Conservation (phyloP, 345 rosid species). For the Hibiscus mutabilis region DNA sequence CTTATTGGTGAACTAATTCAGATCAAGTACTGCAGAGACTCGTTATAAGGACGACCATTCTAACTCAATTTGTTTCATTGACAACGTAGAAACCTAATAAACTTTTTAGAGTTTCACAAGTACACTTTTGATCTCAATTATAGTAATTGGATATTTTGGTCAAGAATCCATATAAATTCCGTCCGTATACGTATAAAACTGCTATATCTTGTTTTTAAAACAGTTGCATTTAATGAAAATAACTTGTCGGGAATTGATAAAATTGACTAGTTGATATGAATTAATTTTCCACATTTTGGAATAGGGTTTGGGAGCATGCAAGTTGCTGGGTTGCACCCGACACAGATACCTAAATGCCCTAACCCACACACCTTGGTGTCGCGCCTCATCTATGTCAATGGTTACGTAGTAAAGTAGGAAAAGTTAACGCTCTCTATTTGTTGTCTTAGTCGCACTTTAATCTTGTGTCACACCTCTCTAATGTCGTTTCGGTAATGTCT, state of each 20-base stretch:
- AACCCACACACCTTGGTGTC: slow-evolving; percentile 2
- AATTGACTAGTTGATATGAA: background rate
- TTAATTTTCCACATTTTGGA: background rate
- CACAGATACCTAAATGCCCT: slow-evolving; percentile 13
- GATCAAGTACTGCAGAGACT: too few species aligned
- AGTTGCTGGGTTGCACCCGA: slow-evolving; percentile 33
- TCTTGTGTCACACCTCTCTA: too few species aligned
- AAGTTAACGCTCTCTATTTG: background rate
- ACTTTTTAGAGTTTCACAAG: background rate
- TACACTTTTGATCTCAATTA: background rate
- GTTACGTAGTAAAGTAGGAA: slow-evolving; percentile 24
- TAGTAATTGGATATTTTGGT: background rate
- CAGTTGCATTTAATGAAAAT: background rate
- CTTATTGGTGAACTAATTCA: too few species aligned
- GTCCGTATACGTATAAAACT: background rate
- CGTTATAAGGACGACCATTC: too few species aligned
- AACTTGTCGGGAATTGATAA: background rate
- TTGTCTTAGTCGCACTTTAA: too few species aligned
- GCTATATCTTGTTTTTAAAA: background rate
- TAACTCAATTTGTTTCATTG: too few species aligned
- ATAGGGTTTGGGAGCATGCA: background rate
- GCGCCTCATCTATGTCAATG: slow-evolving; percentile 12
- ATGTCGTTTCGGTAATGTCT: too few species aligned
- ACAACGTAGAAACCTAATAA: too few species aligned
- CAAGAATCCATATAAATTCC: background rate